Base-by-base conservation (phyloP, 805 yeast genomes). In the Metschnikowia sp. region DNA sequence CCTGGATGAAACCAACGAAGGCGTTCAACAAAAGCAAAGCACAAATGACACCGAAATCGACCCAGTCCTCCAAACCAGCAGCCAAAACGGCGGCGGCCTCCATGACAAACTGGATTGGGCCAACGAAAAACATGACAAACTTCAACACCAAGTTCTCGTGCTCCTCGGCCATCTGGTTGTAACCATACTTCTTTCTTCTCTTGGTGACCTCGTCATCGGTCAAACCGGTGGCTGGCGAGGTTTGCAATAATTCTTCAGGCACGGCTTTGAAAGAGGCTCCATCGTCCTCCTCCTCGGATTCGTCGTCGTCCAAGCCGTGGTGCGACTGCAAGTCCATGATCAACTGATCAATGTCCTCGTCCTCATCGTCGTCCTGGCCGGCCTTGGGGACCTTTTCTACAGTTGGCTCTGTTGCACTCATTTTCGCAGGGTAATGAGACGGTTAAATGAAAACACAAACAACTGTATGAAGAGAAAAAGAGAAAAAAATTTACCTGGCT, bases 11-110 rank as follows among this genome's bases (percentile, higher is more conserved):
- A 82, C 97, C 97, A 70, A 90, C 97, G 63, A 76, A 75, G 56
- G 97, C 97, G 75, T 90, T 90, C 69, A 90, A 82, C 71, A 84
- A 61, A 62, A 90, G 78, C 62, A 90, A 76, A 75, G 86, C 97
- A 73, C 88, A 83, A 69, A 90, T 90, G 70, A 90, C 97, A 83
- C 97, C 97, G 79, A 90, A 90, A 82, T 90, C 97, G 66, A 90
- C 96, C 97, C 97, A 90, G 78, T 91, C 97, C 77, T 88, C 88
- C 63, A 88, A 79, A 84, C 96, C 96, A 58, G 96, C 96, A 66
- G 96, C 96, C 71, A 88, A 77, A 57, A 88, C 81, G 61, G 96
- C 96, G 65, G 96, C 96, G 65, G 92, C 95, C 77, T 88, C 96
- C 96, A 88, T 88, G 67, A 88, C 96, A 83, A 89, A 88, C 77